Base-by-base conservation (phyloP, 2,329 filamentous ascomycete genomes). In the Aaosphaeria arxii region DNA sequence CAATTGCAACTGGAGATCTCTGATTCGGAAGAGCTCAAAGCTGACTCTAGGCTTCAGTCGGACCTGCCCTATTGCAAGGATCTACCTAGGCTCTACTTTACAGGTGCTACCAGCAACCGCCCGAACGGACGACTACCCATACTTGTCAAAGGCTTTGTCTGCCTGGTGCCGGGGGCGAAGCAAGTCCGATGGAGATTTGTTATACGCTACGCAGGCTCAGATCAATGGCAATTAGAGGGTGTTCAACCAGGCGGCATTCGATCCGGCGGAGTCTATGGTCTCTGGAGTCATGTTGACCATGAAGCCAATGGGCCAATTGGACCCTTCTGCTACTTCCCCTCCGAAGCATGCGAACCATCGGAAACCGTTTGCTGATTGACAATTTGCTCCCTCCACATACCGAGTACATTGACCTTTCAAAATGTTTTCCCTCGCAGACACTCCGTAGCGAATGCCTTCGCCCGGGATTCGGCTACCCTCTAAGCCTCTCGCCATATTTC, bases 401-500 rank as follows among this genome's bases (percentile, higher is more conserved):
- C 11, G 17, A 40, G 9, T 40, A 9, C 2, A 11, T 40, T 7
- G 17, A n/a, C 9, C 7, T 28, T 40, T 40, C 39, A 40, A 11
- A 2, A 11, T 40, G 9, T 40, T n/a, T n/a, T 11, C 39, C 2
- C 9, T 40, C 7, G 11, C 11, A 3, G 4, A 7, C 2, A 3
- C 24, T n/a, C 39, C 2, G 2, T 3, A 24, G 17, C 17, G 17
- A 24, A 24, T 24, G 17, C 17, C 17, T 24, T 24, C 17, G 3
- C 3, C 17, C 17, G 17, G 17, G 2, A 3, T 2, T 24, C 3
- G 17, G 3, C 17, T 24, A 24, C 17, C 17, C 17, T 3, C 17
- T 24, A 24, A 36, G n/a, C 33, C 43, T 59, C 58, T 71, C 68
- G 0, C 76, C 76, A 60, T 64, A 77, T 35, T 57, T 70, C 74